Conservation (phyloP, 2,329 filamentous ascomycete species). For the Cryphonectria radicalis region DNA sequence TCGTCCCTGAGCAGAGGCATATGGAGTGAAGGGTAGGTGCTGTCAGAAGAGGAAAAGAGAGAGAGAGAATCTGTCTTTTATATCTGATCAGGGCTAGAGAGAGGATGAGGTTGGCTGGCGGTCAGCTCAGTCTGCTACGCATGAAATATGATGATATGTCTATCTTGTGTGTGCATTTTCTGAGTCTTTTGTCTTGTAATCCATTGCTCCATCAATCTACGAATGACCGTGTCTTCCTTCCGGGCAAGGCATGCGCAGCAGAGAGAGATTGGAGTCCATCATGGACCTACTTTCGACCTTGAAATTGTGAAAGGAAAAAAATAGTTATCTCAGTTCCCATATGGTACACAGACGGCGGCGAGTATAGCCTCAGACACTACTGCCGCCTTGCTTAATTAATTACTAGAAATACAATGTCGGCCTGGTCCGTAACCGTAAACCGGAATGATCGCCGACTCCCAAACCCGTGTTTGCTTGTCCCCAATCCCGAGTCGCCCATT, state of each 20-base stretch:
- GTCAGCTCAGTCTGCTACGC: background rate
- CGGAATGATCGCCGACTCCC: background rate
- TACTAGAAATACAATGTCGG: slow-evolving; percentile 5
- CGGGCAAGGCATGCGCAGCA: no score
- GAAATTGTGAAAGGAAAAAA: background rate
- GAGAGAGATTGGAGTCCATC: no score
- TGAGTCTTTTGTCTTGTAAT: background rate
- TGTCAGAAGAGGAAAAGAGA: no score
- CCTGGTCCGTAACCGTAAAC: slow-evolving; percentile 1
- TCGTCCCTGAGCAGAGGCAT: slow-evolving; percentile 71
- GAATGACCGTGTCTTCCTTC: no score
- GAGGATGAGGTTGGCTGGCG: background rate
- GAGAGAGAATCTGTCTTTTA: background rate
- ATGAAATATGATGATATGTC: background rate
- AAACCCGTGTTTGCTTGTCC: background rate
- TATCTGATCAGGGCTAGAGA: background rate
- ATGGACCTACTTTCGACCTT: background rate
- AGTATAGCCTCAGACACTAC: background rate
- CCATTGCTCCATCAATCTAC: no score
- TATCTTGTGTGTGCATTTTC: background rate
- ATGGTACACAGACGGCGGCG: slow-evolving; percentile 7
- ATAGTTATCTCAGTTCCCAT: background rate
- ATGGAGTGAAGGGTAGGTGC: slow-evolving; percentile 4
- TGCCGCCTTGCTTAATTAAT: slow-evolving; percentile 7
- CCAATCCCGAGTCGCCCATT: background rate